Conservation (phyloP, 306 rosid genomes). For the Benincasa hispida region DNA sequence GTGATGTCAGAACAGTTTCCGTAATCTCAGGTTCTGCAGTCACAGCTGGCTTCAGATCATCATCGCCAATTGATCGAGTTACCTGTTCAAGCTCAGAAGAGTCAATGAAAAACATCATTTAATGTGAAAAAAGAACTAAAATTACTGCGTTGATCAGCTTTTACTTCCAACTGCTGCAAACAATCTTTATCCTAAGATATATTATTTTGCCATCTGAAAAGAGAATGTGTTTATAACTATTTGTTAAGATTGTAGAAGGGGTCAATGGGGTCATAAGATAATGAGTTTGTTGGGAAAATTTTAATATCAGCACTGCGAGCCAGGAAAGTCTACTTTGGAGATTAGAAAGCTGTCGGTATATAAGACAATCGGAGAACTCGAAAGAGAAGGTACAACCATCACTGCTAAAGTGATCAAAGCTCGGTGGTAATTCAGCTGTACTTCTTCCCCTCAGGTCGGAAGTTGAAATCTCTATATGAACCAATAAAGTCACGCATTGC, state of each 20-base stretch:
- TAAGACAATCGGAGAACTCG: neutral
- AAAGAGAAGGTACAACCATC: neutral
- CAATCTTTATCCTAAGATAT: neutral
- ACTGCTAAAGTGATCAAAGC: neutral
- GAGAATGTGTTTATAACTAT: neutral
- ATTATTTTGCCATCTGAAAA: neutral
- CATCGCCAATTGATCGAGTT: slow-evolving; percentile 91
- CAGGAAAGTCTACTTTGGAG: neutral
- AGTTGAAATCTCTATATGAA: neutral
- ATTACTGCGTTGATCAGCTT: neutral
- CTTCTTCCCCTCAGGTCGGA: no score
- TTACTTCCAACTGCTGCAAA: neutral
- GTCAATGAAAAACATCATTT: neutral
- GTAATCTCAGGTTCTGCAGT: slow-evolving; percentile 92
- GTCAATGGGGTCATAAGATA: neutral
- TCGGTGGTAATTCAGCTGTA: no score
- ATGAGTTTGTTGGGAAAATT: neutral
- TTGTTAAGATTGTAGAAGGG: neutral
- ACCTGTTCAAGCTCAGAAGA: slow-evolving; percentile 32
- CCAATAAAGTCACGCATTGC: neutral
- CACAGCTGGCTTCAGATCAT: slow-evolving; percentile 87
- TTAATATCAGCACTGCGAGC: neutral
- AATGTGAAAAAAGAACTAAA: neutral
- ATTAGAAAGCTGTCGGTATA: neutral
- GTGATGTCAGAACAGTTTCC: slow-evolving; percentile 41